Evolutionary conservation across 2,329 filamentous ascomycete species (phyloP), one percentile per base, ranked within the genome.

Genomic region (Epichloe gansuensis): DNA sequence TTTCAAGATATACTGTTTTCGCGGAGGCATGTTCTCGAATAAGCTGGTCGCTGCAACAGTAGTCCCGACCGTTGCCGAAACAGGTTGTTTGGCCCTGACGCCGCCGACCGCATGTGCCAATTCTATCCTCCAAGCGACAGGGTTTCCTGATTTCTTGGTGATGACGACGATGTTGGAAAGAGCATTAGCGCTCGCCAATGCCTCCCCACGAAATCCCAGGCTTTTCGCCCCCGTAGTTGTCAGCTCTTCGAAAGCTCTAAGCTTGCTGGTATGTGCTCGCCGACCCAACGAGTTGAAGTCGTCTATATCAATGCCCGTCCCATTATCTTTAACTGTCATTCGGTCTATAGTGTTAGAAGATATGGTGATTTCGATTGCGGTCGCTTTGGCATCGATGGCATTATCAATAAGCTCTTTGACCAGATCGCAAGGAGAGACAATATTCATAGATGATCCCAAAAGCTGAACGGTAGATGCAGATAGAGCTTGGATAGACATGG

Each of bases 381-480:
- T 84, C 12, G 86, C 85, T 50, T 75, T 72, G 7, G 86, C 84
- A 65, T 91, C 86, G 21, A 91, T 75, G 44, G 85, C 76, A 65
- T 91, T 91, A 59, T 91, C 87, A 35, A 91, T 66, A 4, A 91
- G 78, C 66, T 91, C 87, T 62, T 91, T 91, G 59, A 89, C 77
- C 2, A 88, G 69, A 11, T 78, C 76, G 12, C 73, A 68, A 0
- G 86, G 76, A 7, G 79, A 78, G 5, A 76, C 72, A 48, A 90
- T 74, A 46, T 76, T 73, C 58, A 82, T 73, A 3, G 78, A 73
- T 7, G 85, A 81, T 38, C 81, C 77, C 6, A 91, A 71, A 11
- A 79, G 74, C 46, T 75, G 75, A 23, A 76, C 69, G 13, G 77
- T 74, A 3, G 71, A 66, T 39, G 69, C 60, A 2, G 78, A 69